Evolutionary conservation across 106 monocot genomes (phyloP), one percentile per base, ranked within the genome.

Genomic region (Dendrobium huoshanense): DNA sequence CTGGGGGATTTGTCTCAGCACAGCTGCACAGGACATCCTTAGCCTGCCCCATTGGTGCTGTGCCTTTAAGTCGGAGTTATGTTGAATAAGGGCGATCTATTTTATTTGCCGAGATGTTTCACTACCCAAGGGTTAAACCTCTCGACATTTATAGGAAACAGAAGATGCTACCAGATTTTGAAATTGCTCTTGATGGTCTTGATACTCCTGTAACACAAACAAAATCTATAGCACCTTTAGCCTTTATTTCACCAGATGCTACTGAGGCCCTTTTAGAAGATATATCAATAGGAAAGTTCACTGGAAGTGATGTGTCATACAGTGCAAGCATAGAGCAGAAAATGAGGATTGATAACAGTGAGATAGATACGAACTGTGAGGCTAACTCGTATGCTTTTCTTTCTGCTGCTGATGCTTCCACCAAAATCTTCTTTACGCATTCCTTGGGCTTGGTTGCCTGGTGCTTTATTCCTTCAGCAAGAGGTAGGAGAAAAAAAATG

Each of bases 91-190:
- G 85, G 15, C 79, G 75, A 27, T 73, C 27, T 87, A 79, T 65
- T 77, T 55, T 78, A 55, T 70, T 75, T 81, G 33, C 51, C 20
- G 79, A 73, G 68, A 81, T 41, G 16, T 99, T 88, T 75, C 83
- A 87, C 58, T 99, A 99, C 77, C 95, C 99, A 58, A 91, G 99
- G 73, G 95, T 86, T 80, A 99, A 91, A 77, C 91, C 95, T 90
- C 99, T 99, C 78, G 99, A 99, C 83, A 95, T 99, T 76, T 99
- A 95, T 76, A 93, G 95, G 85, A 91, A 82, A 55, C 80, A 87
- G n/a, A 86, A 61, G 25, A 74, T 55, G 6, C 17, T 86, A 4
- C 61, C 77, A 67, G 55, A 81, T 44, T 85, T 88, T 83, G 84
- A 86, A 82, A 45, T 29, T 86, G 40, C 77, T 44, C 87, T 77